These are phyloP conservation scores for Linum tenue DNA, from an alignment of 345 rosid genomes.

Conservation along the genomic window DNA sequence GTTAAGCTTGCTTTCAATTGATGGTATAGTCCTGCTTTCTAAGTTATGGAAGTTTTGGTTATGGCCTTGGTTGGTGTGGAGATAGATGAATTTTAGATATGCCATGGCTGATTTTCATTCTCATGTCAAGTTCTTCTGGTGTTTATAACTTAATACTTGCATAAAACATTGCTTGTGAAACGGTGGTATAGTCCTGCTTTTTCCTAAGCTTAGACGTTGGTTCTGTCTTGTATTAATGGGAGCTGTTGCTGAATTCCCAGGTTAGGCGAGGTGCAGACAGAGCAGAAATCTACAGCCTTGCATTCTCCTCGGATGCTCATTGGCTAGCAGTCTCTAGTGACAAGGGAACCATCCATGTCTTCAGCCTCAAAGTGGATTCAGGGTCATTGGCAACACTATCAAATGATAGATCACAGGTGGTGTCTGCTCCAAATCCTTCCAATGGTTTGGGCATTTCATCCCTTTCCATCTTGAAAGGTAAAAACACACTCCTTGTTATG, in stretches of 20 bases:
- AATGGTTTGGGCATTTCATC: constrained; percentile 2
- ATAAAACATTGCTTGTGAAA: too few species aligned
- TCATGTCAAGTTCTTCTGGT: too few species aligned
- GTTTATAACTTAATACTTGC: too few species aligned
- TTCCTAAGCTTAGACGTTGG: not conserved
- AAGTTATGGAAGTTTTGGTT: too few species aligned
- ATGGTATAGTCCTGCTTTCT: not conserved
- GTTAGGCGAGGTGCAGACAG: constrained; percentile 11
- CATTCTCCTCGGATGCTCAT: constrained; percentile 8
- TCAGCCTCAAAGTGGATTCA: constrained; percentile 4
- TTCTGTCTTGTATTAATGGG: not conserved
- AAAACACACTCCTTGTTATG: not conserved
- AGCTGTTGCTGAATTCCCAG: not conserved
- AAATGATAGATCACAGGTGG: not conserved
- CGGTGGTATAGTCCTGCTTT: not conserved
- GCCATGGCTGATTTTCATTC: too few species aligned
- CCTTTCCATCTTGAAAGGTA: constrained; percentile 10
- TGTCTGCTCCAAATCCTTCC: not conserved
- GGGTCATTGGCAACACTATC: constrained; percentile 1
- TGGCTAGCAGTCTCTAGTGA: constrained; percentile 10
- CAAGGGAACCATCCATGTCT: constrained; percentile 9
- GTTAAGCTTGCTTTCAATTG: not conserved
- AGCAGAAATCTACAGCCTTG: constrained; percentile 11
- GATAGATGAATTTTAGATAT: too few species aligned
- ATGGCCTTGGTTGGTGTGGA: too few species aligned